Percentiles rank a stretch among this genome's conserved stretches.
Conservation (phyloP, 345 rosid genomes). For the Tarenaya hassleriana region DNA sequence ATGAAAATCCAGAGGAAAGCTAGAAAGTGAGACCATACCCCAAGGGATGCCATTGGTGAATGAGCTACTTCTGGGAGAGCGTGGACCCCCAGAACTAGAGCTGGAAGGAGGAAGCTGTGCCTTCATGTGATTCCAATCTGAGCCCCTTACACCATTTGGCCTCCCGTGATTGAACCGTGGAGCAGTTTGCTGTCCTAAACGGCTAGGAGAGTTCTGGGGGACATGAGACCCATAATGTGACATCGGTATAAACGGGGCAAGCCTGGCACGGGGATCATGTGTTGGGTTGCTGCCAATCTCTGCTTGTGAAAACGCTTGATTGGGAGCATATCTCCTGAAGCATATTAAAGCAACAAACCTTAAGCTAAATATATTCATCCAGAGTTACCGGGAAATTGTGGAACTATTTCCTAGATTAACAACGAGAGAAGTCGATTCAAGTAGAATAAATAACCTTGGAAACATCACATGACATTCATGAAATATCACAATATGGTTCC, state of each 20-base stretch:
- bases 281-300: conserved; percentile 72
- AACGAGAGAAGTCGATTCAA: no score
- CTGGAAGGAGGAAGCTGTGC: conserved; percentile 63
- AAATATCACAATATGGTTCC: no score
- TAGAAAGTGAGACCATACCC: conserved; percentile 47
- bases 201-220: conserved; percentile 77
- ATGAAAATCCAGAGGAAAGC: neutral
- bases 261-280: conserved; percentile 54
- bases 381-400: no score
- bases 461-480: no score
- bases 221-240: conserved; percentile 39
- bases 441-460: no score
- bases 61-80: conserved; percentile 76
- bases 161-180: conserved; percentile 55
- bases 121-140: conserved; percentile 63
- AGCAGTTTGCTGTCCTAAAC: conserved; percentile 76
- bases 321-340: conserved; percentile 51
- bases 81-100: conserved; percentile 56
- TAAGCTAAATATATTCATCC: no score
- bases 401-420: no score
- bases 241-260: conserved; percentile 39
- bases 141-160: conserved; percentile 38
- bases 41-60: conserved; percentile 60
- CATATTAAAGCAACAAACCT: neutral
- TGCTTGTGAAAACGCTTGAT: conserved; percentile 47